A percentile compares a stretch with the other conserved stretches of the same genome.
phyloP scores from a whole-genome alignment of 1,284 basidiomycete genomes.

The Cutaneotrichosporon sp. region DNA sequence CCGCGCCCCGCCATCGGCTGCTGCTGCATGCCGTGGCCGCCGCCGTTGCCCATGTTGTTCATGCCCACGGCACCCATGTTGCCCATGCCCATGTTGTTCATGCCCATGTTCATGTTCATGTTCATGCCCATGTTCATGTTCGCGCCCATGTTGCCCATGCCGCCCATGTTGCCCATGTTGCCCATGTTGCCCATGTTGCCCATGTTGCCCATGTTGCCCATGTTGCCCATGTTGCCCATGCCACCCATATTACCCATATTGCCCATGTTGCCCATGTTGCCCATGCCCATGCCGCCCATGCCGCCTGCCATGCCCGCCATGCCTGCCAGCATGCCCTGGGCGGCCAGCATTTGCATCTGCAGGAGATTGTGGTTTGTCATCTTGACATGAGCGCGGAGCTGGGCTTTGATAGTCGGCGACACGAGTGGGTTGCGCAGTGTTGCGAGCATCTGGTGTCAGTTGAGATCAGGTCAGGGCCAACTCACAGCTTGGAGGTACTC shows the following conservation, averaged over 20 bases:
- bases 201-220: conserved; percentile 6
- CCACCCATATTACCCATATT: conserved; percentile 5
- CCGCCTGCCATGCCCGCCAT: conserved; percentile 11
- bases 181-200: not conserved
- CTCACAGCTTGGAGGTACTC: conserved; percentile 14
- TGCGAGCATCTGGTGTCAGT: conserved; percentile 26
- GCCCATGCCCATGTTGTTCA: conserved; percentile 8
- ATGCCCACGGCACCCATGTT: conserved; percentile 14
- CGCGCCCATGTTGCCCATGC: conserved; percentile 3
- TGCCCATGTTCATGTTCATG: not conserved
- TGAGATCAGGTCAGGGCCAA: not conserved
- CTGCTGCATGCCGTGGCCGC: not conserved
- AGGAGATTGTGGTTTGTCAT: conserved; percentile 36
- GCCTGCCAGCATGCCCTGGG: conserved; percentile 24
- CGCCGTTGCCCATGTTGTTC: too few relatives aligned
- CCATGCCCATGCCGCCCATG: conserved; percentile 8
- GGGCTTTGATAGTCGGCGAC: conserved; percentile 15
- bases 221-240: conserved; percentile 9
- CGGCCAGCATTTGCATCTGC: conserved; percentile 41
- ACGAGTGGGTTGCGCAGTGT: conserved; percentile 37
- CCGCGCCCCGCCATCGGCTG: not conserved
- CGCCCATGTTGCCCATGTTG: conserved; percentile 7
- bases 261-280: conserved; percentile 1
- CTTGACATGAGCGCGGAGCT: conserved; percentile 31
- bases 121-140: conserved; percentile 5